phyloP scores from a whole-genome alignment of 78 protist species.

The Creolimax fragrantissima region DNA sequence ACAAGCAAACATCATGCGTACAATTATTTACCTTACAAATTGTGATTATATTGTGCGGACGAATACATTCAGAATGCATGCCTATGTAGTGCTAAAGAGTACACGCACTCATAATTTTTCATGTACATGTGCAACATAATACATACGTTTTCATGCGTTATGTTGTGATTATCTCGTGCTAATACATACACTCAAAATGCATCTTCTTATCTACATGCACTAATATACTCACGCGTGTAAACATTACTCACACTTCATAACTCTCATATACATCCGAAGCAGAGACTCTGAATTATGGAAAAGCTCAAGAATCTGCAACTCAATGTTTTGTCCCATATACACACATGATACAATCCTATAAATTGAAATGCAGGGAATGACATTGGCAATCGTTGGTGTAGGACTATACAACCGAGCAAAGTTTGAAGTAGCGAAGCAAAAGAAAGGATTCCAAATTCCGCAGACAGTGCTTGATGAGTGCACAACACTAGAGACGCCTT shows the following conservation, averaged over 20 bases:
- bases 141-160: too few relatives aligned
- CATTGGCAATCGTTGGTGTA: slow-evolving; percentile 20
- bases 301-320: too few relatives aligned
- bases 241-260: too few relatives aligned
- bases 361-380: not conserved
- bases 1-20: not conserved
- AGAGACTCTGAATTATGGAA: too few relatives aligned
- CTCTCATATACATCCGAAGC: too few relatives aligned
- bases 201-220: too few relatives aligned
- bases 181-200: too few relatives aligned
- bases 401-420: slow-evolving; percentile 7
- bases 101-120: not conserved
- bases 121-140: not conserved
- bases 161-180: too few relatives aligned
- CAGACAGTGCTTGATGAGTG: not conserved
- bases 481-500: not conserved
- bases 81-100: not conserved
- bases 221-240: too few relatives aligned
- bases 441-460: not conserved
- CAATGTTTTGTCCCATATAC: too few relatives aligned
- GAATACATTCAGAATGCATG: not conserved
- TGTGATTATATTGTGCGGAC: not conserved
- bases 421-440: not conserved
- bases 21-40: not conserved
- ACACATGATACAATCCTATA: too few relatives aligned